Percentiles rank a stretch among this genome's conserved stretches.
Conservation (phyloP, 164 flowering plant species). For the Kalanchoe fedtschenkoi region DNA sequence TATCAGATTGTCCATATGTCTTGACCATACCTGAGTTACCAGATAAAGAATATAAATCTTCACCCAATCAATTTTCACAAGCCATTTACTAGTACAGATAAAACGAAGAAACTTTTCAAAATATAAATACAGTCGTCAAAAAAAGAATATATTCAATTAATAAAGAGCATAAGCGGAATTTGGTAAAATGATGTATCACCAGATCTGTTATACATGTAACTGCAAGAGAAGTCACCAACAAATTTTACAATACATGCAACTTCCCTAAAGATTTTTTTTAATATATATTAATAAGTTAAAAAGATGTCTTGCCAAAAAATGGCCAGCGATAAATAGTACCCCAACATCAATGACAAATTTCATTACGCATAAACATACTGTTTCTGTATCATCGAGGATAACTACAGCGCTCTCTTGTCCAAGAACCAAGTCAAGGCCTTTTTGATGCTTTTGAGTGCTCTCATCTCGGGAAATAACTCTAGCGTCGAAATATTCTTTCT, state of each 20-base stretch:
- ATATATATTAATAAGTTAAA: not conserved
- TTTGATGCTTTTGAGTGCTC: constrained; percentile 61
- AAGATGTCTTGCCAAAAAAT: constrained; percentile 1
- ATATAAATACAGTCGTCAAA: not conserved
- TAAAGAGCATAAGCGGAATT: too few species aligned
- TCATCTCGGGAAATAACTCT: constrained; percentile 68
- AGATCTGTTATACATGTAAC: not conserved
- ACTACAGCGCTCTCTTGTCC: constrained; percentile 66
- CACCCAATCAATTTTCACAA: not conserved
- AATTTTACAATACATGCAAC: too few species aligned
- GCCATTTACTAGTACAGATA: not conserved
- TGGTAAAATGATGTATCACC: too few species aligned
- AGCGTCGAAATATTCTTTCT: constrained; percentile 36
- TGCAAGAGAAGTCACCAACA: not conserved
- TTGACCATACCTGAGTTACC: constrained; percentile 56
- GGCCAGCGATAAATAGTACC: not conserved
- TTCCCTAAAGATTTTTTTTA: too few species aligned
- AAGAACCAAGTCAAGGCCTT: constrained; percentile 76
- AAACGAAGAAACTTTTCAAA: not conserved
- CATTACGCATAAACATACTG: constrained; percentile 26
- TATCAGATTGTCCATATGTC: constrained; percentile 67
- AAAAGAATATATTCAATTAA: too few species aligned
- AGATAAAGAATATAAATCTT: not conserved
- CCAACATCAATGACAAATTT: not conserved
- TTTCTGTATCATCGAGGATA: constrained; percentile 87